Evolutionary conservation across 2,329 filamentous ascomycete species (phyloP).

Genomic region (Alternaria gaisen): DNA sequence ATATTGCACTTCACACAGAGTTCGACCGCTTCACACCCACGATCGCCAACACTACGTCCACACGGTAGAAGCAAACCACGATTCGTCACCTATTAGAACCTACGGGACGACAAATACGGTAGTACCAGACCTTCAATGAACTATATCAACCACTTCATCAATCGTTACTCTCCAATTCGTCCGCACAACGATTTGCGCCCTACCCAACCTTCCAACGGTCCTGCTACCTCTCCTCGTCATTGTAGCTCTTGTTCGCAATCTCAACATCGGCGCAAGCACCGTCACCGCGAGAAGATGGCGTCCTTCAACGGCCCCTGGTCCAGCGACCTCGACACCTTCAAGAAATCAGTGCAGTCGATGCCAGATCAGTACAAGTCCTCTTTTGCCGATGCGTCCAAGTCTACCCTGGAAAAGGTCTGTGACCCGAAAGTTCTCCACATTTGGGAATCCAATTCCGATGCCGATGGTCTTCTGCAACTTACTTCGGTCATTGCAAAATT

Average conservation of each 20-base stretch:
- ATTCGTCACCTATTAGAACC: neutral
- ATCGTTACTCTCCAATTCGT: conserved; percentile 2
- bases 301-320: conserved; percentile 41
- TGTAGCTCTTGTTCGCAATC: neutral
- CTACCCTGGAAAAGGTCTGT: conserved; percentile 33
- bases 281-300: conserved; percentile 17
- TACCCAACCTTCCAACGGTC: neutral
- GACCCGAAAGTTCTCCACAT: conserved; percentile 38
- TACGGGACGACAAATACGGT: neutral
- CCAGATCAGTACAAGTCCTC: conserved; percentile 35
- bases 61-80: conserved; percentile 10
- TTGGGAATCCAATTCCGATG: conserved; percentile 46
- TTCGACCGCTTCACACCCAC: conserved; percentile 8
- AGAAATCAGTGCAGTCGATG: conserved; percentile 35
- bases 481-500: conserved; percentile 43
- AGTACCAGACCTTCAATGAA: conserved; percentile 11
- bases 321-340: conserved; percentile 33
- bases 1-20: conserved; percentile 2
- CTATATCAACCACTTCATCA: conserved; percentile 21
- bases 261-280: conserved; percentile 19
- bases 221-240: neutral
- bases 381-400: conserved; percentile 32
- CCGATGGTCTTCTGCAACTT: conserved; percentile 44
- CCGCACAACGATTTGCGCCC: neutral
- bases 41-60: conserved; percentile 4